These are phyloP conservation scores for Mrakia hoshinonis DNA, from an alignment of 768 basidiomycete genomes.

Conservation along the genomic window DNA sequence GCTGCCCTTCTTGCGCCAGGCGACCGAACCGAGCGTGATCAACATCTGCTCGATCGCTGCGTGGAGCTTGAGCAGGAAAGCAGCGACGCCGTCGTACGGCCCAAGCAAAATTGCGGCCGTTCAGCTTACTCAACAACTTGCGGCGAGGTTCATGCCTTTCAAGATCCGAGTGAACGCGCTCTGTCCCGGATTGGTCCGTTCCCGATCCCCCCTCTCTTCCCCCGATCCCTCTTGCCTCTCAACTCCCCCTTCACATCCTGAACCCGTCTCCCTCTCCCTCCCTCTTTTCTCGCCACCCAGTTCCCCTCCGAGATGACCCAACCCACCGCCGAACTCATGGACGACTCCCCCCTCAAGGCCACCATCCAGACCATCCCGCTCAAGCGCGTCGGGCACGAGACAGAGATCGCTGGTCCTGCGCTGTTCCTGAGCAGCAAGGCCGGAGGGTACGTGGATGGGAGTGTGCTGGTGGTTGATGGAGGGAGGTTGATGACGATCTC, in stretches of 20 bases:
- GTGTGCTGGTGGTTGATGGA: conserved; percentile 17
- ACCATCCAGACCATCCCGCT: neutral
- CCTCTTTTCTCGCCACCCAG: neutral
- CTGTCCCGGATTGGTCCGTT: conserved; percentile 31
- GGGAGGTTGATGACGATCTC: conserved; percentile 14
- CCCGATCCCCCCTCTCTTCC: neutral
- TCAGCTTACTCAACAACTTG: conserved; percentile 32
- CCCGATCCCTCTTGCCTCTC: neutral
- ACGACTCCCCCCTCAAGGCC: neutral
- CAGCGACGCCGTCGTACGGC: conserved; percentile 6
- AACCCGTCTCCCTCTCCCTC: neutral
- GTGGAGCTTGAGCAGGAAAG: conserved; percentile 21
- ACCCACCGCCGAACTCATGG: neutral
- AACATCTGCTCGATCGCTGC: conserved; percentile 33
- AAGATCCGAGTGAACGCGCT: conserved; percentile 33
- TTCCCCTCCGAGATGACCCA: conserved; percentile 20
- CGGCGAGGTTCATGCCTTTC: conserved; percentile 30
- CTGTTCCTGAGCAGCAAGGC: conserved; percentile 9
- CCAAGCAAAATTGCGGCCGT: neutral
- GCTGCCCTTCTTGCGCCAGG: conserved; percentile 8
- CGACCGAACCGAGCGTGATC: conserved; percentile 13
- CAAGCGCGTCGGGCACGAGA: neutral
- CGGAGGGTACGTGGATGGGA: conserved; percentile 12
- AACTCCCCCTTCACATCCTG: neutral
- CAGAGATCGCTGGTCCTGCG: conserved; percentile 17